Evolutionary conservation across 1,139 yeast genomes (phyloP).

Genomic region (Hyphopichia wangnamkhiaoensis): DNA sequence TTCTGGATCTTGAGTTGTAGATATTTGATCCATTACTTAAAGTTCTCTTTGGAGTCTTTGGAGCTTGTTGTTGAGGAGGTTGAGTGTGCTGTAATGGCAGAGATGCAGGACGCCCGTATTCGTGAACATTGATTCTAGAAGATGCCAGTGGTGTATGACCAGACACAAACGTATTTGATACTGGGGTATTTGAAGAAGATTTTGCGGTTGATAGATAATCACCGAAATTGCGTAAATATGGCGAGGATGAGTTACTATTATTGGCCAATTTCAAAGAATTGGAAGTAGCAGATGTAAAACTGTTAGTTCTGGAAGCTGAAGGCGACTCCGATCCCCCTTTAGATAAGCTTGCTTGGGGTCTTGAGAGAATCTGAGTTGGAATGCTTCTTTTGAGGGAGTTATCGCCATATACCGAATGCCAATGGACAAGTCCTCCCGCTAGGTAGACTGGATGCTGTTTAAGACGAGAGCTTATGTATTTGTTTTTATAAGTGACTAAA

Average conservation of each 20-base stretch:
- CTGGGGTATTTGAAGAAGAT: constrained; percentile 20
- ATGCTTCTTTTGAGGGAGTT: constrained; percentile 23
- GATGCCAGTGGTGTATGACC: constrained; percentile 1
- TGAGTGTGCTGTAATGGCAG: constrained; percentile 4
- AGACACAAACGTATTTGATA: constrained; percentile 14
- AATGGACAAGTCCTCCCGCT: constrained; percentile 44
- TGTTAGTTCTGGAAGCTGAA: constrained; percentile 11
- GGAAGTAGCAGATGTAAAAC: constrained; percentile 8
- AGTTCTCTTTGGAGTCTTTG: constrained; percentile 7
- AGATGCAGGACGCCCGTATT: constrained; percentile 3
- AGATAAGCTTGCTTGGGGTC: constrained; percentile 26
- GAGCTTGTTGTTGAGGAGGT: constrained; percentile 15
- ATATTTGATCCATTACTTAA: not conserved
- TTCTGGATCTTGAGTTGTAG: not conserved
- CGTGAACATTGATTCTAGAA: constrained; percentile 1
- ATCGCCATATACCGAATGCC: constrained; percentile 38
- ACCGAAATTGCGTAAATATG: constrained; percentile 39
- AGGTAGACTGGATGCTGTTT: constrained; percentile 36
- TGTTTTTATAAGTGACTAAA: constrained; percentile 44
- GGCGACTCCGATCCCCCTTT: constrained; percentile 16
- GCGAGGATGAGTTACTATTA: constrained; percentile 14
- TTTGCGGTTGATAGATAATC: constrained; percentile 43
- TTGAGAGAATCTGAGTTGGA: constrained; percentile 14
- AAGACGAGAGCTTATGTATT: constrained; percentile 37
- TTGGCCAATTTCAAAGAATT: constrained; percentile 5